Evolutionary conservation across 192 early-diverging fungal species (phyloP).

Genomic region (Backusella tuberculispora): DNA sequence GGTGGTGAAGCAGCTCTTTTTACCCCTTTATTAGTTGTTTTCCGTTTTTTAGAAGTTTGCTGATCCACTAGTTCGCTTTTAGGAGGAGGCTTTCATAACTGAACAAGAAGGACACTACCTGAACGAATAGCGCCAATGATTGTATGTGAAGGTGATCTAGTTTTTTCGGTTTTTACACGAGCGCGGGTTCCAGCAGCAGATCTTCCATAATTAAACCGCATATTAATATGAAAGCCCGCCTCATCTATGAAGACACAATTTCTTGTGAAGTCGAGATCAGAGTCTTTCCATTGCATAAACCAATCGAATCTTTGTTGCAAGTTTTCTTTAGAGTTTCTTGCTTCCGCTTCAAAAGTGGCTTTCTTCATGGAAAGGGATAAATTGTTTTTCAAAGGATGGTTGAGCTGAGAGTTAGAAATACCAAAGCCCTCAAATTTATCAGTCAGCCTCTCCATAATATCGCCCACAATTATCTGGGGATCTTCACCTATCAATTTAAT

Average conservation of each 20-base stretch:
- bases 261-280: not conserved
- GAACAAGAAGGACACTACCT: not conserved
- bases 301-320: conserved; percentile 8
- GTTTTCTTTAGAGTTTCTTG: not conserved
- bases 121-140: not conserved
- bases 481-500: not conserved
- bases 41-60: too few species aligned
- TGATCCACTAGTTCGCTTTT: too few species aligned
- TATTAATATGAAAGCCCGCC: not conserved
- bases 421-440: not conserved
- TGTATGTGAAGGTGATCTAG: not conserved
- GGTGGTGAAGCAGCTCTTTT: too few species aligned
- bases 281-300: conserved; percentile 9
- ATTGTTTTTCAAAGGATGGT: too few species aligned
- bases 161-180: not conserved
- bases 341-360: not conserved
- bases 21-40: too few species aligned
- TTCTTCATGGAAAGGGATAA: too few species aligned
- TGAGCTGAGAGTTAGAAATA: not conserved
- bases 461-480: not conserved
- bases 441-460: not conserved
- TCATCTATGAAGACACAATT: not conserved
- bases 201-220: not conserved
- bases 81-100: not conserved
- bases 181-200: not conserved